Base-by-base conservation (phyloP, 2,329 filamentous ascomycete species). In the Fusarium siculi region DNA sequence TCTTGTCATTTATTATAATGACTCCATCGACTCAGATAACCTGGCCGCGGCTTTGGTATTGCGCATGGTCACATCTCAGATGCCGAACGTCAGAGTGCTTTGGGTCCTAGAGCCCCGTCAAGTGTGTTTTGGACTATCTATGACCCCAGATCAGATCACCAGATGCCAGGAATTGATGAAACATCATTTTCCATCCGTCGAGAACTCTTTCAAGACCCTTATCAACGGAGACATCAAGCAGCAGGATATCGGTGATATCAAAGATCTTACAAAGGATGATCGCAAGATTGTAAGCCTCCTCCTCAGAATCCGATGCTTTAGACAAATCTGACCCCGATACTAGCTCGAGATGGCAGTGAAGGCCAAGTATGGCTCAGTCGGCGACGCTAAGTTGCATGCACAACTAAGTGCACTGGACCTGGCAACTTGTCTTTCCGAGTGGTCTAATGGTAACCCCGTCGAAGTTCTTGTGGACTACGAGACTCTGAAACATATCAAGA, bases 401-500 rank as follows among this genome's bases (percentile, higher is more conserved):
- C 47, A 43, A 12, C 75, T 77, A 15, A 68, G 67, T 54, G 75
- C 73, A 14, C 70, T 72, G 65, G 75, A 77, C 28, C 70, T 75
- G 49, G 72, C 61, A n/a, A 63, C 58, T 2, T 73, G 74, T 43
- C 54, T 77, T 19, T 54, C 62, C 16, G 37, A 66, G 23, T 77
- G 75, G 75, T 69, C 65, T 7, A 60, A 65, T 11, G 47, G 62
- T 9, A 46, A 59, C 4, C 46, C 63, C 16, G 77, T 79, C 42
- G 81, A 79, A 59, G 75, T 83, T 40, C 79, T 81, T 49, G 77
- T 82, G 59, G 83, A 84, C 66, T 79, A 81, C 16, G 81, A 79
- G 60, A 83, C 81, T 58, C 77, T 82, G 44, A 76, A 80, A 5
- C 79, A 84, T 68, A 79, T 84, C 39, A 80, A 83, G 42, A 83